Evolutionary conservation across 345 rosid species (phyloP), one percentile per base, ranked within the genome.

Genomic region (Conringia planisiliqua): DNA sequence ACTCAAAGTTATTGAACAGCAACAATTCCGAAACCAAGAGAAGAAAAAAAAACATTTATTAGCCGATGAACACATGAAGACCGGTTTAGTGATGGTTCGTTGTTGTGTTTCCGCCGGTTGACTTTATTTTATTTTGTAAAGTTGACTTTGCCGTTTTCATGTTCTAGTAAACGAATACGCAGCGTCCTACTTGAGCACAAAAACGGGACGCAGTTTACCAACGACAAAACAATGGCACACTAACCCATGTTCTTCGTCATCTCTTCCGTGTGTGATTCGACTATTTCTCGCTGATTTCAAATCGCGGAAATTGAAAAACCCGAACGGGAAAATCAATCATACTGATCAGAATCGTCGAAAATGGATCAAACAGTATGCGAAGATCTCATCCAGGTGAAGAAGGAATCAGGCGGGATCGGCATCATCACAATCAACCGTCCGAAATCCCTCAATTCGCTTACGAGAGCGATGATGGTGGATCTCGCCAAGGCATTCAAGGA

Each of bases 401-500:
- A 89, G 0, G 89, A 81, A 14, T 80, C 85, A 7, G 72, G 71
- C 72, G 99, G 97, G 55, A 80, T 92, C 76, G 96, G 85, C 0
- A 48, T 65, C 64, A 72, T 95, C 74, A 89, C 96, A 26, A 89
- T 95, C 81, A 95, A 89, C 85, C 93, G 99, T 64, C 97, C 99
- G 2, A 84, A 70, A 65, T 87, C 96, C n/a, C 93, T 95, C 35
- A 94, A 94, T 76, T 90, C 99, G 7, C 82, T 94, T 42, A 90
- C 97, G 60, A 79, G 67, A 59, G 38, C 88, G 61, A 92, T 95
- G 99, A 86, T 95, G 81, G 72, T 39, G 12, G 90, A 87, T 30
- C 75, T 95, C 58, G 97, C 98, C 16, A 33, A 70, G 29, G 89
- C 87, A 0, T 85, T 90, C 82, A 86, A 84, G 75, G 75, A 84